Conservation (phyloP, 148 eudicot species). For the Spergularia marina region DNA sequence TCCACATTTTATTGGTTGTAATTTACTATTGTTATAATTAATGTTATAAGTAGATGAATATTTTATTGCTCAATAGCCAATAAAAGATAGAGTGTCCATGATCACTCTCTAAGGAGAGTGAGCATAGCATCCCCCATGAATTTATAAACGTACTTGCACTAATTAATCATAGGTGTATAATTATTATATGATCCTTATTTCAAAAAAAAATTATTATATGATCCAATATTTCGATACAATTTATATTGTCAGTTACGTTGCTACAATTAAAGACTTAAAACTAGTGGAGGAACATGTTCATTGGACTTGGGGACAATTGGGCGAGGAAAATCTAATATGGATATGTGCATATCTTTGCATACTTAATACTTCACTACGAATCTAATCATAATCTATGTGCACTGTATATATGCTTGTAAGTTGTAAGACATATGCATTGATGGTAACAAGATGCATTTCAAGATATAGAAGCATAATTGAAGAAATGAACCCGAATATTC, state of each 20-base stretch:
- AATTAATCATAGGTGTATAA: background rate
- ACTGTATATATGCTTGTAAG: constrained; percentile 21
- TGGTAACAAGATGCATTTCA: background rate
- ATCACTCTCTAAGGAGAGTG: no score
- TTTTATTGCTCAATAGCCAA: no score
- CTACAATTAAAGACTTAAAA: background rate
- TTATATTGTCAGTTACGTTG: constrained; percentile 21
- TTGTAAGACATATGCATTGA: constrained; percentile 12
- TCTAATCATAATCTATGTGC: constrained; percentile 8
- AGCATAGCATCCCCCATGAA: no score
- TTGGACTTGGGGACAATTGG: constrained; percentile 14
- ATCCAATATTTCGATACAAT: background rate
- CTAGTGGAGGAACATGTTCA: constrained; percentile 17
- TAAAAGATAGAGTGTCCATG: no score
- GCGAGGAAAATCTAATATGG: constrained; percentile 16
- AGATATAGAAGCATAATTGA: background rate
- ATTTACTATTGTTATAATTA: no score
- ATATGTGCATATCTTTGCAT: constrained; percentile 20
- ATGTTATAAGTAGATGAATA: no score
- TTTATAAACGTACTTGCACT: background rate
- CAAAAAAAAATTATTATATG: no score
- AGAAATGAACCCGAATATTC: background rate
- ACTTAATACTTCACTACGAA: constrained; percentile 3
- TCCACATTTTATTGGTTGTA: no score
- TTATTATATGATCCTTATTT: no score